These are phyloP conservation scores for Myriosclerotinia duriaeana DNA, from an alignment of 2,329 filamentous ascomycete genomes.

Conservation along the genomic window DNA sequence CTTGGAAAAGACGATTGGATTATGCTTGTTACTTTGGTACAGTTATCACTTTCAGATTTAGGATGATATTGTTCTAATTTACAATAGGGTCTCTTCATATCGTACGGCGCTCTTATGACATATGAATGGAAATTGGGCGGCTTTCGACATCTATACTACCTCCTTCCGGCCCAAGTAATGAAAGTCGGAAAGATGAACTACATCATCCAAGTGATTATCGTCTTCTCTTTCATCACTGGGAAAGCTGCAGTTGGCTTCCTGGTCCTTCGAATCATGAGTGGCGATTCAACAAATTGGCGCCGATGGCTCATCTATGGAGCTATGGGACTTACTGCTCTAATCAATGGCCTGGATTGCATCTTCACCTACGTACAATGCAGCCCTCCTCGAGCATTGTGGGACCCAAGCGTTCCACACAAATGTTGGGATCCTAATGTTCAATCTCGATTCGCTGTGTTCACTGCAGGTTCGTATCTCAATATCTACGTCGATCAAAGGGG, in stretches of 20 bases:
- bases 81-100: constrained; percentile 12
- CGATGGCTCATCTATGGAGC: constrained; percentile 18
- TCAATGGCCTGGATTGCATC: constrained; percentile 14
- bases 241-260: constrained; percentile 21
- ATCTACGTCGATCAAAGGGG: too few species aligned
- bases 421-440: constrained; percentile 20
- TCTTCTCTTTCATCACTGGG: constrained; percentile 14
- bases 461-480: constrained; percentile 12
- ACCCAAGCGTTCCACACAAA: not conserved
- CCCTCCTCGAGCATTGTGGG: constrained; percentile 17
- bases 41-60: not conserved
- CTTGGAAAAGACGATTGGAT: constrained; percentile 22
- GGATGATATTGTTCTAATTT: not conserved
- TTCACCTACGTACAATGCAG: constrained; percentile 20
- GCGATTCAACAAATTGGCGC: constrained; percentile 12
- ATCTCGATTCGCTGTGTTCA: constrained; percentile 17
- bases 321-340: constrained; percentile 1
- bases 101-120: constrained; percentile 14
- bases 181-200: constrained; percentile 15
- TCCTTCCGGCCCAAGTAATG: not conserved
- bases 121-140: constrained; percentile 18
- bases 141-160: constrained; percentile 21
- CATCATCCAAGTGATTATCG: not conserved
- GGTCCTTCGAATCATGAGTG: constrained; percentile 21
- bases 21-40: constrained; percentile 21